phyloP scores from a whole-genome alignment of 2,329 filamentous ascomycete genomes.

The Talaromyces marneffei region DNA sequence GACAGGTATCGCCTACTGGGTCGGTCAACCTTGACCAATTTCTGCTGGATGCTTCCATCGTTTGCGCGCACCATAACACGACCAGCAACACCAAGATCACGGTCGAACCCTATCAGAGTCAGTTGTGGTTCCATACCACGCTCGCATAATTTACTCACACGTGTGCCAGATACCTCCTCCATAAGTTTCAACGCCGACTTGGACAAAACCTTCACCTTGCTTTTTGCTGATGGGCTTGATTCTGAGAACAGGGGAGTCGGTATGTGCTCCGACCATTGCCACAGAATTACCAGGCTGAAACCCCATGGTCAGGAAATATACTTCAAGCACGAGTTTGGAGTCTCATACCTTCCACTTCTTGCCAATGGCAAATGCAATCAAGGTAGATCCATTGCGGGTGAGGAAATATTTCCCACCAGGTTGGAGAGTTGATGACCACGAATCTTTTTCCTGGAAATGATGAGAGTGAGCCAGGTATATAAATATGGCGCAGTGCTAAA shows the following conservation, averaged over 20 bases:
- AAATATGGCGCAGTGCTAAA: not conserved
- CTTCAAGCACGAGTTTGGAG: not conserved
- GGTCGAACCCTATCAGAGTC: slow-evolving; percentile 67
- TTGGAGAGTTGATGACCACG: slow-evolving; percentile 72
- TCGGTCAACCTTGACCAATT: slow-evolving; percentile 81
- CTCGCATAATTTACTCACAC: slow-evolving; percentile 41
- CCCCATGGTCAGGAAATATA: not conserved
- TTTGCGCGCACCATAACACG: slow-evolving; percentile 73
- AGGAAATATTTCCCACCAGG: slow-evolving; percentile 95
- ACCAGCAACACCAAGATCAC: slow-evolving; percentile 85
- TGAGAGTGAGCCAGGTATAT: not conserved
- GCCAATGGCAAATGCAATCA: slow-evolving; percentile 88
- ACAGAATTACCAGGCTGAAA: slow-evolving; percentile 72
- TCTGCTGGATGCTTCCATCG: slow-evolving; percentile 70
- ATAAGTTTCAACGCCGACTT: slow-evolving; percentile 94
- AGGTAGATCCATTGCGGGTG: slow-evolving; percentile 86
- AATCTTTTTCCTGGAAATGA: slow-evolving; percentile 64
- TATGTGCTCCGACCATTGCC: slow-evolving; percentile 90
- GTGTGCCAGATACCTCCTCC: slow-evolving; percentile 97
- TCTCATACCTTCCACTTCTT: slow-evolving; percentile 65
- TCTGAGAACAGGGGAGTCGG: slow-evolving; percentile 85
- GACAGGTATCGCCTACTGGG: slow-evolving; percentile 50
- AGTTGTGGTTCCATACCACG: slow-evolving; percentile 5
- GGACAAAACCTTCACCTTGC: slow-evolving; percentile 76
- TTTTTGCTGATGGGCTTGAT: slow-evolving; percentile 95